phyloP scores from a whole-genome alignment of 2,329 filamentous ascomycete species.

The Fusarium sp. region DNA sequence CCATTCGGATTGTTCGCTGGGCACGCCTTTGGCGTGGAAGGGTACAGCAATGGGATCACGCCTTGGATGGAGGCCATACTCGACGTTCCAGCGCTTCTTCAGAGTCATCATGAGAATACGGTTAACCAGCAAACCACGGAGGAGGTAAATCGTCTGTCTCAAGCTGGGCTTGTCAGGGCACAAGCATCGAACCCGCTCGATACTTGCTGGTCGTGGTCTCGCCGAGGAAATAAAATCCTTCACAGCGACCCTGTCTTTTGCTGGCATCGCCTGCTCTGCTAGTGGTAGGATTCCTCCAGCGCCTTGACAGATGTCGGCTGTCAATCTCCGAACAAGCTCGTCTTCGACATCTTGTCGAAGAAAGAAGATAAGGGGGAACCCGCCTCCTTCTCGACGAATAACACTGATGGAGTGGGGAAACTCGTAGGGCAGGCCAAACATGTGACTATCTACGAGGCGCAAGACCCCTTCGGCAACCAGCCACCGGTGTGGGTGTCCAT shows the following conservation, averaged over 20 bases:
- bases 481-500: slow-evolving; percentile 71
- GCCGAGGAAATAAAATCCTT: slow-evolving; percentile 44
- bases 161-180: slow-evolving; percentile 44
- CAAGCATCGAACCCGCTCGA: slow-evolving; percentile 31
- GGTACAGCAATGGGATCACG: slow-evolving; percentile 75
- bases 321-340: slow-evolving; percentile 53
- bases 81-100: slow-evolving; percentile 78
- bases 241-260: slow-evolving; percentile 44
- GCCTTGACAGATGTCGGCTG: slow-evolving; percentile 41
- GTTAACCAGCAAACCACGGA: slow-evolving; percentile 75
- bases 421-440: slow-evolving; percentile 54
- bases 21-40: slow-evolving; percentile 63
- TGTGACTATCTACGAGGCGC: slow-evolving; percentile 59
- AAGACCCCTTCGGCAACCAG: slow-evolving; percentile 60
- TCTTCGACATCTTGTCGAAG: slow-evolving; percentile 65
- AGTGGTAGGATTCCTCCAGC: slow-evolving; percentile 44
- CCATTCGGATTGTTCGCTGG: slow-evolving; percentile 76
- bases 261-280: slow-evolving; percentile 32
- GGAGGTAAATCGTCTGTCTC: slow-evolving; percentile 62
- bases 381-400: slow-evolving; percentile 53
- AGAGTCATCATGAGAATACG: slow-evolving; percentile 72
- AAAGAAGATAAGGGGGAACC: slow-evolving; percentile 68
- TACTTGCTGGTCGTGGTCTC: slow-evolving; percentile 21
- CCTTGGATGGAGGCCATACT: slow-evolving; percentile 71
- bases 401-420: slow-evolving; percentile 50